Conservation (phyloP, 2,329 filamentous ascomycete genomes). For the Fusarium pseudocircinatum region DNA sequence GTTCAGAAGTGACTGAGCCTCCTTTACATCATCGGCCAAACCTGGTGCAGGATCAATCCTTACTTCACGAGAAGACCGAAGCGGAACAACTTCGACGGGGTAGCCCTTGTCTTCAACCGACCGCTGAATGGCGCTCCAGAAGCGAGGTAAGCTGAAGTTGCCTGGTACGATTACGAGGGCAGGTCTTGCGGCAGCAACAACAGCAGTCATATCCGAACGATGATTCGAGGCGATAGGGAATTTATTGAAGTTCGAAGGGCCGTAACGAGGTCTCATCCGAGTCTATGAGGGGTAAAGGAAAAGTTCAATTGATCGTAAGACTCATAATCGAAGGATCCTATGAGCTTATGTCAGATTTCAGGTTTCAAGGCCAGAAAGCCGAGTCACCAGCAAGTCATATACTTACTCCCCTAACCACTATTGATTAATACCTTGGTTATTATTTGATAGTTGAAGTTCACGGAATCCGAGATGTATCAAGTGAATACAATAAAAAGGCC, state of each 20-base stretch:
- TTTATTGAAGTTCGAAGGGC: accelerated
- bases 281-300: neutral
- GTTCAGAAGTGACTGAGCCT: neutral
- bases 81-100: neutral
- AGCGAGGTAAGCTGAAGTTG: constrained; percentile 11
- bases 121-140: neutral
- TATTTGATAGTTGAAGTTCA: accelerated
- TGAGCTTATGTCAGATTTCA: neutral
- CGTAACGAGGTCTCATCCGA: no score
- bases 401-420: neutral
- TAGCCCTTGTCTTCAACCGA: neutral
- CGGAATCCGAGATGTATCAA: neutral
- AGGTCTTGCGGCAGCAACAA: neutral
- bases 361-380: no score
- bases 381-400: neutral
- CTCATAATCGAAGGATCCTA: neutral
- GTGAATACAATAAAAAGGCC: neutral
- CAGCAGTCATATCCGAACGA: neutral
- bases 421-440: neutral
- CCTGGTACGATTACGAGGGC: neutral
- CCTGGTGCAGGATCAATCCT: constrained; percentile 8
- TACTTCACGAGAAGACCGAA: neutral
- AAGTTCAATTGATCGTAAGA: no score
- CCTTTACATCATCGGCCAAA: neutral
- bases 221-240: accelerated